These are phyloP conservation scores for Botrytis fabae DNA, from an alignment of 2,329 filamentous ascomycete species.

Conservation along the genomic window DNA sequence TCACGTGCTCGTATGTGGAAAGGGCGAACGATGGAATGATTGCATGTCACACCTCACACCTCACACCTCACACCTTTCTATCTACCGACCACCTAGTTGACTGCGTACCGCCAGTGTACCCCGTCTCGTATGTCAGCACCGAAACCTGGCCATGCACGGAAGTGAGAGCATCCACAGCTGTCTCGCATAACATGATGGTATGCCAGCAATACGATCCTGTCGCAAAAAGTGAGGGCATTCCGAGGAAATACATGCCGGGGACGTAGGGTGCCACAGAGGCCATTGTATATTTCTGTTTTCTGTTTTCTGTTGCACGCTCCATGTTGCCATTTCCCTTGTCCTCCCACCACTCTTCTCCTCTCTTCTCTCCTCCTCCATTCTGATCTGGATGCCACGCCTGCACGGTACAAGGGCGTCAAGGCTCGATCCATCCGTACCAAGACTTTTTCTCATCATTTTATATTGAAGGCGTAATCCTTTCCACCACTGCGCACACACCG, in stretches of 20 bases:
- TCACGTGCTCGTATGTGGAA: too few species aligned
- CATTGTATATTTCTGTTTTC: too few species aligned
- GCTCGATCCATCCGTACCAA: conserved; percentile 5
- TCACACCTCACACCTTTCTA: too few species aligned
- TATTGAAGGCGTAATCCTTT: not conserved
- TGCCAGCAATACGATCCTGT: too few species aligned
- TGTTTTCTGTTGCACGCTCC: too few species aligned
- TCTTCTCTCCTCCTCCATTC: not conserved
- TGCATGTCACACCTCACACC: too few species aligned
- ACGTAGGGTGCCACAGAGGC: too few species aligned
- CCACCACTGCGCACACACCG: not conserved
- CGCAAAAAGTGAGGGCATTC: not conserved
- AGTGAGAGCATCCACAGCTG: not conserved
- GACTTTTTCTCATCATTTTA: not conserved
- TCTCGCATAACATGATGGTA: too few species aligned
- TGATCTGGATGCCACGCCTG: not conserved
- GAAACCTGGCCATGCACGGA: not conserved
- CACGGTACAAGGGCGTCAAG: not conserved
- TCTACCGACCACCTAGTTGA: too few species aligned
- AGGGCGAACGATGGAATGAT: too few species aligned
- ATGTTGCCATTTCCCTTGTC: not conserved
- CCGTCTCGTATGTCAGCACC: not conserved
- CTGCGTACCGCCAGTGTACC: not conserved
- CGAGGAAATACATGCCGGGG: not conserved
- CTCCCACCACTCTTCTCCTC: not conserved